phyloP scores from a whole-genome alignment of 2,329 filamentous ascomycete genomes.

The Venturia effusa region DNA sequence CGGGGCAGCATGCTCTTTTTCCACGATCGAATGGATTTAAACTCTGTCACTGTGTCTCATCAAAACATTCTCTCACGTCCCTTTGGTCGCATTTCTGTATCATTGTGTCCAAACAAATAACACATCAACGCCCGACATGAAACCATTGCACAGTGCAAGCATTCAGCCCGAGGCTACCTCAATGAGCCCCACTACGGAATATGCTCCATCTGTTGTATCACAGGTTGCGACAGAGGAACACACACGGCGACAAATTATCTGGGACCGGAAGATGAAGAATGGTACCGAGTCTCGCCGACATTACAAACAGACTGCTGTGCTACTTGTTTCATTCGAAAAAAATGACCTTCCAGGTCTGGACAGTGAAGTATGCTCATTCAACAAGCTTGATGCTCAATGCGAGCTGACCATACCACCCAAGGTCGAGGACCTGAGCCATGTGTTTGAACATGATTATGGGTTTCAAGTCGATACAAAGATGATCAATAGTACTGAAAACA shows the following conservation, averaged over 20 bases:
- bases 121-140: not conserved
- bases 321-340: not conserved
- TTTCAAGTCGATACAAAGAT: not conserved
- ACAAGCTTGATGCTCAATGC: not conserved
- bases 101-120: not conserved
- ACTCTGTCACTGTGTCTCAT: not conserved
- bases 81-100: not conserved
- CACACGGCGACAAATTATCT: not conserved
- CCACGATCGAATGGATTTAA: not conserved
- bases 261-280: not conserved
- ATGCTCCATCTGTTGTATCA: not conserved
- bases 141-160: not conserved
- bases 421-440: not conserved
- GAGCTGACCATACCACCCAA: not conserved
- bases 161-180: not conserved
- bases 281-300: not conserved
- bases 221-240: not conserved
- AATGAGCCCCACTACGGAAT: not conserved
- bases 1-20: no score
- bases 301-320: slow-evolving; percentile 2
- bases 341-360: not conserved
- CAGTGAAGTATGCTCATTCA: not conserved
- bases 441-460: not conserved
- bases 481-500: not conserved
- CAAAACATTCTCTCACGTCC: not conserved